These are phyloP conservation scores for Metschnikowia vanudenii DNA, from an alignment of 805 yeast species.

Conservation along the genomic window DNA sequence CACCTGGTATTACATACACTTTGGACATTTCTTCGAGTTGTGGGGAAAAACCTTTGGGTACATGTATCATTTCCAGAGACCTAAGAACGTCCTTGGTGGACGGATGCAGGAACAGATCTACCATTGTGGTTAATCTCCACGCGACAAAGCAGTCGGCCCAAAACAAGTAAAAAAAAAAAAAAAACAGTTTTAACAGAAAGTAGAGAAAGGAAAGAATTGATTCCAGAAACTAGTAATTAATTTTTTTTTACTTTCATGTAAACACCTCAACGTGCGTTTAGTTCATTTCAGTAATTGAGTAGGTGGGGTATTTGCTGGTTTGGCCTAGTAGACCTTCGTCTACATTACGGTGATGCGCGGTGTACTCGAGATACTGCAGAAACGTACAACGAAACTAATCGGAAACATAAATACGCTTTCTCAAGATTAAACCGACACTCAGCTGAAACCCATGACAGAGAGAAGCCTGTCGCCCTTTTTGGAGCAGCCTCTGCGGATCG, in stretches of 20 bases:
- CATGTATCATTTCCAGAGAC: background rate
- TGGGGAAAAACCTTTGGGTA: background rate
- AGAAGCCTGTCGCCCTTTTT: conserved; percentile 21
- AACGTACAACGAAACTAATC: conserved; percentile 1
- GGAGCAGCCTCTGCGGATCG: conserved; percentile 18
- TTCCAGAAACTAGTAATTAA: too few species aligned
- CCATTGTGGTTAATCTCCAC: conserved; percentile 4
- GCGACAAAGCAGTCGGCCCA: conserved; percentile 1
- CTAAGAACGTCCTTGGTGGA: conserved; percentile 4
- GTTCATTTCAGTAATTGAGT: too few species aligned
- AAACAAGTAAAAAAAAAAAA: background rate
- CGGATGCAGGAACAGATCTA: conserved; percentile 8
- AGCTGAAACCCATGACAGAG: conserved; percentile 10
- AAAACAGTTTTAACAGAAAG: background rate
- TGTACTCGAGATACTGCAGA: conserved; percentile 2
- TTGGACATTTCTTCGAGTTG: conserved; percentile 38
- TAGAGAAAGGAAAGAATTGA: background rate
- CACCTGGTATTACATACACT: conserved; percentile 36
- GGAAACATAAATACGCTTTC: background rate
- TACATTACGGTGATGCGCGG: background rate
- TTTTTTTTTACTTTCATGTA: too few species aligned
- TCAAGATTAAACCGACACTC: background rate
- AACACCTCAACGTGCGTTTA: too few species aligned
- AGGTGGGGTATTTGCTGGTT: too few species aligned
- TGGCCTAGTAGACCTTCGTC: background rate